Conservation (phyloP, 78 protist genomes). For the Cavenderia fasciculata region DNA sequence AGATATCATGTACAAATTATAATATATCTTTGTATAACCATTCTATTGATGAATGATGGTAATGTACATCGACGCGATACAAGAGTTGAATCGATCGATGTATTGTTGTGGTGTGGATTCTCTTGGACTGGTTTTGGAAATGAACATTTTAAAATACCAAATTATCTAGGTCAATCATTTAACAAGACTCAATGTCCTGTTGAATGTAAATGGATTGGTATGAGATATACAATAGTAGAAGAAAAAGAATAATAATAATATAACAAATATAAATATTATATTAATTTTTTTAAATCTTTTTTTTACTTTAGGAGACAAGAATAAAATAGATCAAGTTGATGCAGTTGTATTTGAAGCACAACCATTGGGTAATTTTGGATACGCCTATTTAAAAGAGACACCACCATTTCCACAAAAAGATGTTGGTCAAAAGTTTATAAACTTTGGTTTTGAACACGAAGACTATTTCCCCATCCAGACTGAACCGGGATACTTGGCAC, state of each 20-base stretch:
- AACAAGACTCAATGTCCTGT: constrained; percentile 3
- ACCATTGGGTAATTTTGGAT: constrained; percentile 47
- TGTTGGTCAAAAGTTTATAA: constrained; percentile 26
- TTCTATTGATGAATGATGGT: no score
- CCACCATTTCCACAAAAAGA: constrained; percentile 61
- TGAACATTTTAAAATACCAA: constrained; percentile 13
- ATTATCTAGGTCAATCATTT: constrained; percentile 43
- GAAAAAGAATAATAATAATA: background rate
- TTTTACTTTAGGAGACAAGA: background rate
- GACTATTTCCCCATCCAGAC: constrained; percentile 42
- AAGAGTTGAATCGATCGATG: no score
- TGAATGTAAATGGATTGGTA: background rate
- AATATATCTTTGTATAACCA: no score
- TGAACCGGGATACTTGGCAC: background rate
- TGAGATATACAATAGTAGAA: background rate
- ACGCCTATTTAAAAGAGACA: constrained; percentile 26
- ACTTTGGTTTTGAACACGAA: constrained; percentile 71
- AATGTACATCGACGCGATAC: no score
- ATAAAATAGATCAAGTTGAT: background rate
- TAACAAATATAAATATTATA: background rate
- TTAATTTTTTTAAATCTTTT: background rate
- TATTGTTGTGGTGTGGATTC: constrained; percentile 34
- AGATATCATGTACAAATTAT: no score
- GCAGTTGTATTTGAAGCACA: constrained; percentile 63
- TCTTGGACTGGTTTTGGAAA: constrained; percentile 61